phyloP scores from a whole-genome alignment of 1,139 yeast species.

The Nakaseomyces kungkrabaensis region DNA sequence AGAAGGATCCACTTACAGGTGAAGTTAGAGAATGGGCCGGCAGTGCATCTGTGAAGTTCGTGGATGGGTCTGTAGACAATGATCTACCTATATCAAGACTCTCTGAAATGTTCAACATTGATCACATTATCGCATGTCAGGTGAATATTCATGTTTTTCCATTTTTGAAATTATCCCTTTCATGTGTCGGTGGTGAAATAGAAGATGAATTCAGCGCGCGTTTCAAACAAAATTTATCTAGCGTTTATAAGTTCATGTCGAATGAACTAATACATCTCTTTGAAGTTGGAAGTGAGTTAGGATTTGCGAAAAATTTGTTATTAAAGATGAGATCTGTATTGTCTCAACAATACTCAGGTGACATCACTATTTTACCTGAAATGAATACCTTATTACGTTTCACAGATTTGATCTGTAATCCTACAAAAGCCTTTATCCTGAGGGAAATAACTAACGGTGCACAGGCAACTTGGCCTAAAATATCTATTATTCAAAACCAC shows the following conservation, averaged over 20 bases:
- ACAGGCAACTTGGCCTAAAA: conserved; percentile 86
- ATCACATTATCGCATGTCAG: conserved; percentile 93
- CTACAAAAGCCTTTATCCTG: conserved; percentile 62
- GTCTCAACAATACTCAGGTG: conserved; percentile 85
- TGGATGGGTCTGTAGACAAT: conserved; percentile 93
- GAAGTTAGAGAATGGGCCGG: conserved; percentile 59
- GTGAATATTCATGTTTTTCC: conserved; percentile 97
- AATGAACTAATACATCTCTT: conserved; percentile 72
- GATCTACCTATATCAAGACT: conserved; percentile 84
- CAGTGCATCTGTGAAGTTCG: conserved; percentile 60
- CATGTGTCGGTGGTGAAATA: conserved; percentile 61
- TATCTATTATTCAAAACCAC: conserved; percentile 75
- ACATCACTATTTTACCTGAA: conserved; percentile 83
- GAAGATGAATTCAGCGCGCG: conserved; percentile 52
- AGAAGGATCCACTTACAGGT: conserved; percentile 66
- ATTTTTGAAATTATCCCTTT: conserved; percentile 53
- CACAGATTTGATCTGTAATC: conserved; percentile 60
- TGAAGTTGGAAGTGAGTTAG: conserved; percentile 63
- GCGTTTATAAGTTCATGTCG: conserved; percentile 48
- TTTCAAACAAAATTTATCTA: conserved; percentile 44
- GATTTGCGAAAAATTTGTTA: conserved; percentile 61
- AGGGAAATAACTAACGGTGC: conserved; percentile 77
- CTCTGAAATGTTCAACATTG: conserved; percentile 93
- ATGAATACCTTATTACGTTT: conserved; percentile 47
- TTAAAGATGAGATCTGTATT: conserved; percentile 66